Evolutionary conservation across 2,329 filamentous ascomycete species (phyloP).

Genomic region (Golovinomyces cichoracearum): DNA sequence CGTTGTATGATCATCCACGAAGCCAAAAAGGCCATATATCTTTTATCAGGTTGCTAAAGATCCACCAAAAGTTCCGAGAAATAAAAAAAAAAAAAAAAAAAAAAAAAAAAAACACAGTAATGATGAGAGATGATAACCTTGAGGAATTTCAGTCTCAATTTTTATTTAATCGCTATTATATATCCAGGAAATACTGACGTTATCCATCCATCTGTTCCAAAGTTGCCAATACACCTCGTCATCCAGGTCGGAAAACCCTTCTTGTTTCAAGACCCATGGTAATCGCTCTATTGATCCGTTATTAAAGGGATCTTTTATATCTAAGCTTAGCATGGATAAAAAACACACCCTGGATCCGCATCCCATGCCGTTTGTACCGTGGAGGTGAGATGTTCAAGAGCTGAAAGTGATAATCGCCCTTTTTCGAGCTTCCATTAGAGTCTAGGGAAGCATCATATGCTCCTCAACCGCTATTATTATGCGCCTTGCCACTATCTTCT

Average conservation of each 20-base stretch:
- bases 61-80: neutral
- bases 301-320: conserved; percentile 1
- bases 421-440: neutral
- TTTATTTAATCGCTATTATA: neutral
- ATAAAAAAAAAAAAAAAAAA: neutral
- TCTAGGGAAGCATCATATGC: neutral
- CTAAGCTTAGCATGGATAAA: neutral
- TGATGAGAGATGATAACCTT: neutral
- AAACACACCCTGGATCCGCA: neutral
- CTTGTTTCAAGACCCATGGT: neutral
- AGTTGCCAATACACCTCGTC: neutral
- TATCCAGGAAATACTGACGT: neutral
- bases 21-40: neutral
- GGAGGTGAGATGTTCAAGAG: neutral
- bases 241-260: neutral
- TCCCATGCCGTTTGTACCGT: neutral
- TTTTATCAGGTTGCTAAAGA: neutral
- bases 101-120: neutral
- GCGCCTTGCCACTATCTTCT: neutral
- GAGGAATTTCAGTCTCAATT: neutral
- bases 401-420: neutral
- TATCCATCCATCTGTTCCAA: neutral
- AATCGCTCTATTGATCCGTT: neutral
- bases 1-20: neutral
- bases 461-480: neutral